Base-by-base conservation (phyloP, 768 basidiomycete species). In the Chiua virens region DNA sequence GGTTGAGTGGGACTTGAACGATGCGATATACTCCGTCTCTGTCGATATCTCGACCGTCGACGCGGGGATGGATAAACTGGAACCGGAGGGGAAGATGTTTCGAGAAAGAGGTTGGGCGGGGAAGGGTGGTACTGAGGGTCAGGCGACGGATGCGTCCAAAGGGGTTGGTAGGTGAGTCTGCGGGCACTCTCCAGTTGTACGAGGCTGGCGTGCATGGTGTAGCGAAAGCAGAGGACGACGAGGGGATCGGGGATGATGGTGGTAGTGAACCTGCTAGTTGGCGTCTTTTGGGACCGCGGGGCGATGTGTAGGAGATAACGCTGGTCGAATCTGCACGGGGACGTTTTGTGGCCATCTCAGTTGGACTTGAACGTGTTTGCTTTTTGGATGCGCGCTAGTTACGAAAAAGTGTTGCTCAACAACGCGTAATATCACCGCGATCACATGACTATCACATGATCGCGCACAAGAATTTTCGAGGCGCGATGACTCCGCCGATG, bases 151-250 rank as follows among this genome's bases (percentile, higher is more conserved):
- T 80, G 40, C 83, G 71, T 15, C 85, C 83, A 52, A 88, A 83
- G 0, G 86, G 87, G 57, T 87, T 88, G 4, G 82, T 78, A 0
- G 87, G 86, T 0, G 86, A 87, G 69, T 89, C 86, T 7, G 73
- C 79, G 5, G 86, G 82, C 1, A 62, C 68, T 58, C 45, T 72
- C 67, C 47, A 80, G 65, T 62, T 76, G 76, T 47, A 57, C 17
- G 27, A 28, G 27, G 66, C 54, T 1, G 78, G 74, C 3, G 76
- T 77, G 51, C 68, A 68, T 3, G 73, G 63, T 1, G 73, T 65
- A 22, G 68, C 59, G 32, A 59, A 59, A 5, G 49, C 52, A 25
- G 61, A 61, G 17, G 61, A 64, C 30, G 61, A 58, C 9, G 67
- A 60, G 5, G 68, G 53, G 44, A 69, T 28, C 21, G 71, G 58